phyloP scores from a whole-genome alignment of 2,329 filamentous ascomycete species.

The Aspergillus sp. region DNA sequence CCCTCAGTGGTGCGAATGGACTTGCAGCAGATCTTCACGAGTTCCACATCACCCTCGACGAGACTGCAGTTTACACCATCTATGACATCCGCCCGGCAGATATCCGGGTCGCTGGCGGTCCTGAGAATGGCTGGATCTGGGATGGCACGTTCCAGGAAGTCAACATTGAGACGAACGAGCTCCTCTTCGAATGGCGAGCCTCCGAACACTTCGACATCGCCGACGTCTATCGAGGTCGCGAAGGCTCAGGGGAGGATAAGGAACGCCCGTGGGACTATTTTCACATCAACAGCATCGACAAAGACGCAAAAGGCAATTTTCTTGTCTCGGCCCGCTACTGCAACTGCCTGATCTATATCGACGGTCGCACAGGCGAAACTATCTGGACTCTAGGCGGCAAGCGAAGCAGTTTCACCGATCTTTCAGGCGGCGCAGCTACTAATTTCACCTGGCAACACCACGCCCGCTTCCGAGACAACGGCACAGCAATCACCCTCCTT shows the following conservation, averaged over 20 bases:
- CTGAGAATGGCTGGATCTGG: slow-evolving; percentile 41
- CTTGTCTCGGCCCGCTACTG: slow-evolving; percentile 46
- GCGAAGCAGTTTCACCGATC: slow-evolving; percentile 45
- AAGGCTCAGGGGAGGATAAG: slow-evolving; percentile 21
- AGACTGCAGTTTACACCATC: slow-evolving; percentile 47
- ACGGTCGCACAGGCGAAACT: slow-evolving; percentile 48
- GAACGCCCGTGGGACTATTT: slow-evolving; percentile 54
- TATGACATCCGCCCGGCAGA: slow-evolving; percentile 44
- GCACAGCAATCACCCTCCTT: slow-evolving; percentile 41
- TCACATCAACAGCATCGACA: slow-evolving; percentile 58
- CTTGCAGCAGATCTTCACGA: slow-evolving; percentile 47
- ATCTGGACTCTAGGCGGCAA: slow-evolving; percentile 57
- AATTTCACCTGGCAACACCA: slow-evolving; percentile 57
- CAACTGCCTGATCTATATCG: slow-evolving; percentile 43
- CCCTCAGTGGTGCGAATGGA: slow-evolving; percentile 40
- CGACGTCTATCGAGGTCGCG: slow-evolving; percentile 24
- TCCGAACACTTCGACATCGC: slow-evolving; percentile 45
- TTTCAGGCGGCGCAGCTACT: slow-evolving; percentile 46
- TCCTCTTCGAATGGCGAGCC: slow-evolving; percentile 52
- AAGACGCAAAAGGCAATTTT: slow-evolving; percentile 50
- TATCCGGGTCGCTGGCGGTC: slow-evolving; percentile 39
- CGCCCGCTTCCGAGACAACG: slow-evolving; percentile 45
- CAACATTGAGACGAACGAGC: slow-evolving; percentile 46
- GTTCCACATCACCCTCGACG: slow-evolving; percentile 46
- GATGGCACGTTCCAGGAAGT: slow-evolving; percentile 51